Evolutionary conservation across 371 early-diverging fungal species (phyloP).

Genomic region (Dipsacomyces acuminosporus): DNA sequence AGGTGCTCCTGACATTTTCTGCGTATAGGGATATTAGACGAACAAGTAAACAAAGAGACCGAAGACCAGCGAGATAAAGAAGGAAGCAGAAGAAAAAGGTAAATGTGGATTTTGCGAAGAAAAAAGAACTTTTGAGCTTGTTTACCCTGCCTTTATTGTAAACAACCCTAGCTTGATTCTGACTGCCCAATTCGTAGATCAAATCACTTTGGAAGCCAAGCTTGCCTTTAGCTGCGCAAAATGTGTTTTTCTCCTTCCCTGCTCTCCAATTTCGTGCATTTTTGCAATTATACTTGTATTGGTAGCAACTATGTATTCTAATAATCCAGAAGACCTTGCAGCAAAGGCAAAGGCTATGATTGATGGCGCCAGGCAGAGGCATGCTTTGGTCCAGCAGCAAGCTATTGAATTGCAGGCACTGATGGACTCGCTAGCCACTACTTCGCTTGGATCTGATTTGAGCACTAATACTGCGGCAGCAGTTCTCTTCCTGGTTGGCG

Average conservation of each 20-base stretch:
- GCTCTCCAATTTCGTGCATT: background rate
- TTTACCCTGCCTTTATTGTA: too few relatives aligned
- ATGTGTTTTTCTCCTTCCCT: background rate
- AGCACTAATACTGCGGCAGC: too few relatives aligned
- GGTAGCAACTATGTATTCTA: background rate
- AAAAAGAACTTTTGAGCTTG: too few relatives aligned
- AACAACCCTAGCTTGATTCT: too few relatives aligned
- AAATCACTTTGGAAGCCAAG: too few relatives aligned
- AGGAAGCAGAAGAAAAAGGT: too few relatives aligned
- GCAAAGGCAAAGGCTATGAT: constrained; percentile 7
- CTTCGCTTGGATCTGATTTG: constrained; percentile 3
- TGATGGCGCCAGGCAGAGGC: constrained; percentile 1
- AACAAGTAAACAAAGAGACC: background rate
- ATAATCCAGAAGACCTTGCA: background rate
- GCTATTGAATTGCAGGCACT: constrained; percentile 6
- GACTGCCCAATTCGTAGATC: too few relatives aligned
- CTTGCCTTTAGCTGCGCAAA: too few relatives aligned
- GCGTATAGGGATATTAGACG: background rate
- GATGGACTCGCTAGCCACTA: constrained; percentile 3
- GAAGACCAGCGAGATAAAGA: background rate
- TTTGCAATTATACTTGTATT: too few relatives aligned
- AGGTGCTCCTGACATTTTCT: constrained; percentile 28
- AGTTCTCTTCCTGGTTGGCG: constrained; percentile 4
- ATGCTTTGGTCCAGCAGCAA: background rate
- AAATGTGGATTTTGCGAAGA: too few relatives aligned